These are phyloP conservation scores for Candida dubliniensis DNA, from an alignment of 1,139 yeast species.

Conservation along the genomic window DNA sequence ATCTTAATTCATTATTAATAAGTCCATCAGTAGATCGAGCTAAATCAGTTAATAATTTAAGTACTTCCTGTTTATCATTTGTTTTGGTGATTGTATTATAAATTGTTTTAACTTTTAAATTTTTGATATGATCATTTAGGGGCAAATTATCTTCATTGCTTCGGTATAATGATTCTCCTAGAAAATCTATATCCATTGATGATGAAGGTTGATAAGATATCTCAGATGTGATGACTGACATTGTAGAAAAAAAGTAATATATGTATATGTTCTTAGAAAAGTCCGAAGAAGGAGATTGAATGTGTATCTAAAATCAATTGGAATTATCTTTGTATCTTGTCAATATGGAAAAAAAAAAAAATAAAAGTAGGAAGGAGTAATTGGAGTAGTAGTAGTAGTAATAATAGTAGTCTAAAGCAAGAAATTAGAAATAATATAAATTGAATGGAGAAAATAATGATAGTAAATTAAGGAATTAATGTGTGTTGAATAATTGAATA, in stretches of 20 bases:
- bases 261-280: too few relatives aligned
- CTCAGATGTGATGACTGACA: conserved; percentile 8
- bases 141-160: conserved; percentile 35
- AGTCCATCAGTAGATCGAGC: conserved; percentile 52
- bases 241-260: not conserved
- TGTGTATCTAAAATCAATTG: too few relatives aligned
- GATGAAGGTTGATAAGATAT: conserved; percentile 5
- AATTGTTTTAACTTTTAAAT: conserved; percentile 40
- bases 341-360: too few relatives aligned
- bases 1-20: conserved; percentile 40
- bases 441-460: too few relatives aligned
- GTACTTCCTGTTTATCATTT: conserved; percentile 7
- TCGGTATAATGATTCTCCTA: conserved; percentile 51
- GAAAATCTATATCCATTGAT: conserved; percentile 44
- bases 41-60: conserved; percentile 30
- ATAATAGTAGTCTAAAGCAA: too few relatives aligned
- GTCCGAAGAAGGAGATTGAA: too few relatives aligned
- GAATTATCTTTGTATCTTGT: too few relatives aligned
- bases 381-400: too few relatives aligned
- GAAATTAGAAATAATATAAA: too few relatives aligned
- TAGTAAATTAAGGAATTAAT: too few relatives aligned
- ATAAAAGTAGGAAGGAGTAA: too few relatives aligned
- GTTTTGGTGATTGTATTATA: conserved; percentile 20
- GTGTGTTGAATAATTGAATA: not conserved
- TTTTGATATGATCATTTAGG: conserved; percentile 35